Base-by-base conservation (phyloP, 2,329 filamentous ascomycete species). In the Penicillium sp. region DNA sequence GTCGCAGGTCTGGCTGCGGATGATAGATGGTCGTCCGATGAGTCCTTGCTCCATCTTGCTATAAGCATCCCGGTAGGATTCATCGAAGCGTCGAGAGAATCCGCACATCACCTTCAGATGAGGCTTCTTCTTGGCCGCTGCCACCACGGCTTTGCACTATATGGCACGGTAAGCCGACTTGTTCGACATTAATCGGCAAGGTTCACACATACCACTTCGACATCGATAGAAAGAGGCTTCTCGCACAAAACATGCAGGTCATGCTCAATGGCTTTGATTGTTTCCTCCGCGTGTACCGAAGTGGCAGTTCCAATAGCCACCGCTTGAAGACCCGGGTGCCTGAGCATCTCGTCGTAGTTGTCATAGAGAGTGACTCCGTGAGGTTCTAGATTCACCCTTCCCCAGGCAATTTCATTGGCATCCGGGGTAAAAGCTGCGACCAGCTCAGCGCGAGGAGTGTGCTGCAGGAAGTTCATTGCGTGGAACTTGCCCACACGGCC, bases 21-120 rank as follows among this genome's bases (percentile, higher is more conserved):
- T 75, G 48, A 87, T 75, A 2, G 79, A 76, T 0, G 83, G 81
- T 2, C 78, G 76, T 2, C 84, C 85, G 56, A 87, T 86, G 31
- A 76, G 63, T 8, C 83, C 83, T 0, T 68, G 62, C 22, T 76
- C 68, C 57, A 81, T 76, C 56, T 80, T 78, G n/a, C 71, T 60
- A 58, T 74, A 76, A 25, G 83, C 85, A 42, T 84, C 77, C 48
- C 81, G 76, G 72, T 87, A 88, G 27, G 81, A 85, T 31, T 78
- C 73, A 61, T 88, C 85, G 70, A 88, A 88, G 44, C 83, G 80
- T 31, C 83, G 78, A 4, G 81, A 84, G 74, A 85, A 86, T n/a
- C 82, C 83, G 62, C 81, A 84, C 75, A 87, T 81, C 53, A 87
- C 81, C 67, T 86, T 86, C 28, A 84, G 74, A 45, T 83, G 66